These are phyloP conservation scores for Aspergillus jensenii DNA, from an alignment of 2,329 filamentous ascomycete genomes.

Conservation along the genomic window DNA sequence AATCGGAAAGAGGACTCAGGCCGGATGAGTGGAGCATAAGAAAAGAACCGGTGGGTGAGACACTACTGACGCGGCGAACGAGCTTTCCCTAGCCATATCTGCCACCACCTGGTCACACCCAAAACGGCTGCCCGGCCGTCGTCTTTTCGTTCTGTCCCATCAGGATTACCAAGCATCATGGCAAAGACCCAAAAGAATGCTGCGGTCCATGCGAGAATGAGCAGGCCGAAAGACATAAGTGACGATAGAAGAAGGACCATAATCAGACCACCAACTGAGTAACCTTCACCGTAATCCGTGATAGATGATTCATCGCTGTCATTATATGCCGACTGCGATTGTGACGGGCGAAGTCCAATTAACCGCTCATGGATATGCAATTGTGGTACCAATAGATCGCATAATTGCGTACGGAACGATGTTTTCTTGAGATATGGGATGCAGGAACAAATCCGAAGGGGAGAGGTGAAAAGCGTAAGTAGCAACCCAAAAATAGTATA, in stretches of 20 bases:
- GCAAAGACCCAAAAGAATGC: constrained; percentile 64
- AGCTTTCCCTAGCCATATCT: constrained; percentile 52
- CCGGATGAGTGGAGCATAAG: constrained; percentile 1
- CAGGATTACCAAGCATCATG: constrained; percentile 62
- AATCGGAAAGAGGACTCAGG: constrained; percentile 12
- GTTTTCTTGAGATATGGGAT: constrained; percentile 44
- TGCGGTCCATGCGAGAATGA: constrained; percentile 58
- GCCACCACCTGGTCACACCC: constrained; percentile 60
- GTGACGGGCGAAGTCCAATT: constrained; percentile 28
- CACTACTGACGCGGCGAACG: constrained; percentile 20
- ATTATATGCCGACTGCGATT: constrained; percentile 38
- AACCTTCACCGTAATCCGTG: constrained; percentile 34
- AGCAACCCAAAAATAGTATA: constrained; percentile 56
- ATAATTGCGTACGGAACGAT: constrained; percentile 51
- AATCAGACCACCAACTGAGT: constrained; percentile 44
- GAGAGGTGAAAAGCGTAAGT: constrained; percentile 52
- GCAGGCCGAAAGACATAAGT: constrained; percentile 56
- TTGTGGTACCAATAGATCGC: constrained; percentile 53
- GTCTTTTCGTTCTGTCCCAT: constrained; percentile 58
- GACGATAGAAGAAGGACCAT: constrained; percentile 57
- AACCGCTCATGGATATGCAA: constrained; percentile 49
- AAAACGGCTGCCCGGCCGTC: constrained; percentile 62
- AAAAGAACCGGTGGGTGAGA: not conserved
- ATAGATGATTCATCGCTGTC: constrained; percentile 37
- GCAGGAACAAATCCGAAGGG: constrained; percentile 54